A percentile compares a stretch with the other conserved stretches of the same genome.
Conservation (phyloP, 768 basidiomycete species). For the Pulveroboletus sp. region DNA sequence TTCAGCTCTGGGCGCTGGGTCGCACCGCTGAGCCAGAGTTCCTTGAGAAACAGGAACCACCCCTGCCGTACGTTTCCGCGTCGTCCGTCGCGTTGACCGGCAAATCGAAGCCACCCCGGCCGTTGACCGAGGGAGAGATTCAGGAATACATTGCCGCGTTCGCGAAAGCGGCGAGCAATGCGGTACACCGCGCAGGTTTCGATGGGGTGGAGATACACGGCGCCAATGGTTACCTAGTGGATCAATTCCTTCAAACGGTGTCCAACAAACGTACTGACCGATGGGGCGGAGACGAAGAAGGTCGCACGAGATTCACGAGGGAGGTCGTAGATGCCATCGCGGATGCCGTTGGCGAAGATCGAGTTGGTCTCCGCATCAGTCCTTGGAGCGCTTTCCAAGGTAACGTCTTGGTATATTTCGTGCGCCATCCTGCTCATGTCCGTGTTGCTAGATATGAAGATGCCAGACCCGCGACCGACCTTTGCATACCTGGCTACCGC, state of each 20-base stretch:
- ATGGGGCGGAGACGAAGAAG: slow-evolving; percentile 57
- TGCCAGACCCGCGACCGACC: background rate
- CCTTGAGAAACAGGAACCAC: slow-evolving; percentile 35
- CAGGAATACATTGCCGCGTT: slow-evolving; percentile 28
- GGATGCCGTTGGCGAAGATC: too few species aligned
- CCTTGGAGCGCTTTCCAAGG: background rate
- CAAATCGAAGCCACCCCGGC: slow-evolving; percentile 11
- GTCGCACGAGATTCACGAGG: slow-evolving; percentile 43
- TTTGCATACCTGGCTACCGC: background rate
- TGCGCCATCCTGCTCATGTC: too few species aligned
- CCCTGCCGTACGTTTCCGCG: slow-evolving; percentile 32
- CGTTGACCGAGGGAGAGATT: slow-evolving; percentile 31
- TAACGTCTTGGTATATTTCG: background rate
- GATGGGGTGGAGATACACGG: slow-evolving; percentile 38
- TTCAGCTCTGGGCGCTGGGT: slow-evolving; percentile 44
- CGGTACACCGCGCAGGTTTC: slow-evolving; percentile 10
- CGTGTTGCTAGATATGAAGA: too few species aligned
- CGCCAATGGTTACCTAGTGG: slow-evolving; percentile 45
- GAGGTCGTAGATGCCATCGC: slow-evolving; percentile 30
- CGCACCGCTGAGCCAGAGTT: slow-evolving; percentile 37
- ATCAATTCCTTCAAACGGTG: slow-evolving; percentile 49
- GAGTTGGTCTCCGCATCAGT: background rate
- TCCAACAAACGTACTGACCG: too few species aligned
- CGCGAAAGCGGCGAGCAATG: slow-evolving; percentile 31
- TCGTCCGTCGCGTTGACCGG: slow-evolving; percentile 27